phyloP scores from a whole-genome alignment of 2,329 filamentous ascomycete genomes.

The Neofusicoccum laricinum region DNA sequence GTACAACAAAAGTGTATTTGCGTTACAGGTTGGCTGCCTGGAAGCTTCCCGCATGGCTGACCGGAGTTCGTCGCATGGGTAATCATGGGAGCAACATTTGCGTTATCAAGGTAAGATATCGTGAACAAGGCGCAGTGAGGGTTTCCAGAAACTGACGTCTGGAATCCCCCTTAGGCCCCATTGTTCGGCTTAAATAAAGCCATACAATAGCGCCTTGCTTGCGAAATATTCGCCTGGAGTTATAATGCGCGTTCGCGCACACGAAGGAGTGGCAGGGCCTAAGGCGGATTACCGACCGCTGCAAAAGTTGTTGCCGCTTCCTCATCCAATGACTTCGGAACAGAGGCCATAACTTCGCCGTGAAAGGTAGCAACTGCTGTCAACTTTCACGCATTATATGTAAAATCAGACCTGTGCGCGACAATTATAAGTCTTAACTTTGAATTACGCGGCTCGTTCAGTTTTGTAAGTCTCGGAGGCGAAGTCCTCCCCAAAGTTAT shows the following conservation, averaged over 20 bases:
- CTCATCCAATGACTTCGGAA: not conserved
- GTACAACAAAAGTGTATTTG: not conserved
- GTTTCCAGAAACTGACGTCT: not conserved
- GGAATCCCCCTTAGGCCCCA: not conserved
- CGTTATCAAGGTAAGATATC: not conserved
- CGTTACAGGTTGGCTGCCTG: not conserved
- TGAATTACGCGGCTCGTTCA: not conserved
- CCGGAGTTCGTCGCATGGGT: not conserved
- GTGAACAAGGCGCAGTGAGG: not conserved
- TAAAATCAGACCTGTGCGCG: not conserved
- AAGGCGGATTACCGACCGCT: not conserved
- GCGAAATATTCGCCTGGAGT: no score
- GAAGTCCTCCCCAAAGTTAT: not conserved
- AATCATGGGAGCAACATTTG: not conserved
- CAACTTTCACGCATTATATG: not conserved
- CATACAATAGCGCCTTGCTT: no score
- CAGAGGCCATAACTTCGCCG: not conserved
- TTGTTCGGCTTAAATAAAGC: not conserved
- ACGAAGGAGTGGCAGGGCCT: not conserved
- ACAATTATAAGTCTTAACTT: no score
- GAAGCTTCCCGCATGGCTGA: not conserved
- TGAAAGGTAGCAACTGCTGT: not conserved
- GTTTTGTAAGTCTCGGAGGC: not conserved
- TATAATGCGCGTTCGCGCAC: not conserved
- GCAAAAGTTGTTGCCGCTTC: not conserved